phyloP scores from a whole-genome alignment of 2,329 filamentous ascomycete species.

The Ampelomyces quisqualis region DNA sequence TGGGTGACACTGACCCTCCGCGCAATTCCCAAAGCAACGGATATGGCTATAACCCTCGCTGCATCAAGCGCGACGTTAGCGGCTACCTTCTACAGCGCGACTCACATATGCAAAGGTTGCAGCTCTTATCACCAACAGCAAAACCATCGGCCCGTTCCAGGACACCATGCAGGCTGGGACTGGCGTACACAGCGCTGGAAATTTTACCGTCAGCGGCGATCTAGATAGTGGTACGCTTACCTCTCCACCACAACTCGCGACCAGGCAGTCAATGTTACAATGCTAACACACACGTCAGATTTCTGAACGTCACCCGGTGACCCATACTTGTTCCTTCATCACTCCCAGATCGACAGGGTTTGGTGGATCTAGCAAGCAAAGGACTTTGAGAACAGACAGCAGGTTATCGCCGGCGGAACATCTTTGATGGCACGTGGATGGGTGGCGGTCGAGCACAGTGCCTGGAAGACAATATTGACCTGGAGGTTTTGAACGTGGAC shows the following conservation, averaged over 20 bases:
- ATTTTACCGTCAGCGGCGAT: conserved; percentile 50
- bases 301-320: conserved; percentile 51
- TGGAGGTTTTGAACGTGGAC: conserved; percentile 42
- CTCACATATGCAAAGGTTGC: conserved; percentile 33
- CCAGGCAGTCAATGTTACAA: not conserved
- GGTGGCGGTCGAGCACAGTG: conserved; percentile 21
- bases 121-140: conserved; percentile 24
- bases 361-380: conserved; percentile 56
- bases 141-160: conserved; percentile 43
- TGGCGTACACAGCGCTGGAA: conserved; percentile 49
- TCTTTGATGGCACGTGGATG: conserved; percentile 44
- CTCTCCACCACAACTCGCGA: not conserved
- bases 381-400: conserved; percentile 43
- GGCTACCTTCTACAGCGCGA: conserved; percentile 30
- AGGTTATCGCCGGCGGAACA: conserved; percentile 48
- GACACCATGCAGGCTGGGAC: conserved; percentile 40
- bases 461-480: conserved; percentile 40
- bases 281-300: conserved; percentile 25
- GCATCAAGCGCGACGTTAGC: conserved; percentile 45
- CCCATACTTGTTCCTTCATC: conserved; percentile 52
- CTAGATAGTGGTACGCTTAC: conserved; percentile 41
- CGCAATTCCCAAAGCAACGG: conserved; percentile 41
- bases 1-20: conserved; percentile 35
- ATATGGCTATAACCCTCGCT: conserved; percentile 44
- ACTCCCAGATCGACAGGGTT: conserved; percentile 51